A percentile compares a stretch with the other conserved stretches of the same genome.
These are phyloP conservation scores for Stagonosporopsis tanaceti DNA, from an alignment of 2,329 filamentous ascomycete species.

Conservation along the genomic window DNA sequence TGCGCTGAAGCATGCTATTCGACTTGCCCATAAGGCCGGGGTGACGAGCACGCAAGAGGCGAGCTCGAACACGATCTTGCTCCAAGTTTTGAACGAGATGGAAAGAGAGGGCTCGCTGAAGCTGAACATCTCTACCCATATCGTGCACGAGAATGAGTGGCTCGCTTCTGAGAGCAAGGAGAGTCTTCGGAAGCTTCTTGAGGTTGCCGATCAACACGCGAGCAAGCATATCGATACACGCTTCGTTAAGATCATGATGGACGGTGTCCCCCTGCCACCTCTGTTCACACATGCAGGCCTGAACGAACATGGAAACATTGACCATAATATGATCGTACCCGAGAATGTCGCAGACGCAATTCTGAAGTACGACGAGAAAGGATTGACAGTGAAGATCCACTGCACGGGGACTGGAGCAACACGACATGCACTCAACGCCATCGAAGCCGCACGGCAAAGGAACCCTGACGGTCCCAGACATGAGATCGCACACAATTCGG, in stretches of 20 bases:
- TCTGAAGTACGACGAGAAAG: slow-evolving; percentile 38
- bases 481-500: slow-evolving; percentile 44
- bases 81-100: slow-evolving; percentile 38
- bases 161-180: slow-evolving; percentile 16
- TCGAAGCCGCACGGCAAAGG: slow-evolving; percentile 34
- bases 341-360: slow-evolving; percentile 35
- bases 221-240: slow-evolving; percentile 41
- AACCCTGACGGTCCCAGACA: slow-evolving; percentile 42
- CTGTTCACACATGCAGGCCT: slow-evolving; percentile 40
- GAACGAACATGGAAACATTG: slow-evolving; percentile 32
- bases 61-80: slow-evolving; percentile 35
- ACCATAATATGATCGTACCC: slow-evolving; percentile 31
- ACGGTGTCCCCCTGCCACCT: slow-evolving; percentile 45
- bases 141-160: slow-evolving; percentile 22
- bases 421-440: slow-evolving; percentile 41
- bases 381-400: slow-evolving; percentile 48
- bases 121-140: slow-evolving; percentile 32
- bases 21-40: slow-evolving; percentile 34
- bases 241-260: slow-evolving; percentile 49
- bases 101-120: slow-evolving; percentile 33
- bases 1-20: slow-evolving; percentile 32
- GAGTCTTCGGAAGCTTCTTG: slow-evolving; percentile 26
- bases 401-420: slow-evolving; percentile 43
- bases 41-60: slow-evolving; percentile 48
- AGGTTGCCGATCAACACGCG: slow-evolving; percentile 31